Evolutionary conservation across 140 eudicot species (phyloP).

Genomic region (Erigeron philadelphicus): DNA sequence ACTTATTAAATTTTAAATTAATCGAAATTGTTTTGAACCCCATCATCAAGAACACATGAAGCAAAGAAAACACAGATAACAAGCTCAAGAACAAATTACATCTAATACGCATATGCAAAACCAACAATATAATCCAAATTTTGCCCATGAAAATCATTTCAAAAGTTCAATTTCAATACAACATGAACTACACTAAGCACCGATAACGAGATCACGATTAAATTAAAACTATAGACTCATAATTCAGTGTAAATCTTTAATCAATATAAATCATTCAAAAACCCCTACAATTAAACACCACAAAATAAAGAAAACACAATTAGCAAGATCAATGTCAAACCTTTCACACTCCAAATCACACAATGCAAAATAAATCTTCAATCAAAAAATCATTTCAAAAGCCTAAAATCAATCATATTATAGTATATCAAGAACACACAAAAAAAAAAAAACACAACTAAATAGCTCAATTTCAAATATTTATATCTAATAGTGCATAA

Average conservation of each 20-base stretch:
- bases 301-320: background rate
- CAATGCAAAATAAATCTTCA: background rate
- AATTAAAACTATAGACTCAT: background rate
- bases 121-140: background rate
- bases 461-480: too few species aligned
- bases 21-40: too few species aligned
- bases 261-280: background rate
- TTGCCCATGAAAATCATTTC: background rate
- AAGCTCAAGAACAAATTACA: background rate
- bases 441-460: too few species aligned
- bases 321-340: background rate
- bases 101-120: background rate
- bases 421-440: too few species aligned
- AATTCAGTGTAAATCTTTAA: background rate
- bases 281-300: background rate
- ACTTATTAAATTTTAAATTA: background rate
- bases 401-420: too few species aligned
- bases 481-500: too few species aligned
- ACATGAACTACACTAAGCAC: background rate
- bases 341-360: background rate
- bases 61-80: background rate
- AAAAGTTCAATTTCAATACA: background rate
- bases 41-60: background rate
- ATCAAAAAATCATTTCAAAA: too few species aligned
- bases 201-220: slow-evolving; percentile 16